A percentile compares a stretch with the other conserved stretches of the same genome.
These are phyloP conservation scores for Pichia phayaonensis DNA, from an alignment of 805 yeast genomes.

Conservation along the genomic window DNA sequence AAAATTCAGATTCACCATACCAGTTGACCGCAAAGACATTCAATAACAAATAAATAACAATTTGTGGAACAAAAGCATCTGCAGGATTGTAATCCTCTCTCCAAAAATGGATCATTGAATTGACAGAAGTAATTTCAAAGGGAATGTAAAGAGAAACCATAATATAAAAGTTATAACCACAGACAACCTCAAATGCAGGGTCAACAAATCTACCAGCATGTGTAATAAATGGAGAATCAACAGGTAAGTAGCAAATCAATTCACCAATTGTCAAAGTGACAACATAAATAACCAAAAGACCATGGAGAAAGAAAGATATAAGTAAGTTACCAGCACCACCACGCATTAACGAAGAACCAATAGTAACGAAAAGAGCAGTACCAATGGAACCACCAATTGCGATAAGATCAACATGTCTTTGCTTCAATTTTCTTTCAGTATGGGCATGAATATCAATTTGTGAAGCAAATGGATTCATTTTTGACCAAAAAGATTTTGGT, in stretches of 20 bases:
- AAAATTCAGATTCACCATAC: slow-evolving; percentile 80
- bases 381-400: slow-evolving; percentile 82
- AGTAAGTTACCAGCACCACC: slow-evolving; percentile 69
- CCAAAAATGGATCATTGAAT: slow-evolving; percentile 77
- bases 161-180: slow-evolving; percentile 77
- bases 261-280: slow-evolving; percentile 72
- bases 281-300: slow-evolving; percentile 51
- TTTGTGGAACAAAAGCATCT: slow-evolving; percentile 57
- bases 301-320: slow-evolving; percentile 62
- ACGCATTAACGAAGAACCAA: slow-evolving; percentile 52
- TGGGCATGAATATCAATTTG: not conserved
- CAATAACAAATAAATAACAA: slow-evolving; percentile 52
- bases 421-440: slow-evolving; percentile 41
- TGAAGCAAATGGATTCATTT: not conserved
- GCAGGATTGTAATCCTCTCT: slow-evolving; percentile 68
- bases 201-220: slow-evolving; percentile 72
- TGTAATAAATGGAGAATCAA: slow-evolving; percentile 68
- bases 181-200: slow-evolving; percentile 63
- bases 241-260: slow-evolving; percentile 68
- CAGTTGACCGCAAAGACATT: slow-evolving; percentile 66
- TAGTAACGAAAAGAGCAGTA: slow-evolving; percentile 68
- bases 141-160: slow-evolving; percentile 74
- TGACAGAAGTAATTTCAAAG: slow-evolving; percentile 74
- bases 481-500: slow-evolving; percentile 1
- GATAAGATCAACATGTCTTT: slow-evolving; percentile 71